Percentiles rank a stretch among this genome's conserved stretches.
Conservation (phyloP, 139 green algal species). For the Coelastrella sp. region DNA sequence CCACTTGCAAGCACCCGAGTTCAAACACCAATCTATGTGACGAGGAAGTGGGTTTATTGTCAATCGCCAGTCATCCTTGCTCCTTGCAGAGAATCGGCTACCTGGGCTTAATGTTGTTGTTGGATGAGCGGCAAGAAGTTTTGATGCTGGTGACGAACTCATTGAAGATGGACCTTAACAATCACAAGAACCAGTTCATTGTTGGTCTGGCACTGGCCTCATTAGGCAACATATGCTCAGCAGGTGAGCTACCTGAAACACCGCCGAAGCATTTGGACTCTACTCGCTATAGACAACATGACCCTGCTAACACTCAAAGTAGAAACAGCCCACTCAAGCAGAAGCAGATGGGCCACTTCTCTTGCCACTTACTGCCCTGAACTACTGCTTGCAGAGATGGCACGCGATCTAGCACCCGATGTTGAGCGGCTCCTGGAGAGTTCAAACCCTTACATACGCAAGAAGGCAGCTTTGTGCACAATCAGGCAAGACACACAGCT, state of each 20-base stretch:
- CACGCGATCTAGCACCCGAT: constrained; percentile 94
- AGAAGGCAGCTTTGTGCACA: constrained; percentile 95
- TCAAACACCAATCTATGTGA: too few species aligned
- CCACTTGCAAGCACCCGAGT: too few species aligned
- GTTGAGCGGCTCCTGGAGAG: constrained; percentile 87
- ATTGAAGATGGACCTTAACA: constrained; percentile 95
- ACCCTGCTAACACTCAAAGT: too few species aligned
- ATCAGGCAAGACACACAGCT: constrained; percentile 63
- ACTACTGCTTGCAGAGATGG: constrained; percentile 86
- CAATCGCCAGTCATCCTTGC: too few species aligned
- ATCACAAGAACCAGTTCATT: constrained; percentile 86
- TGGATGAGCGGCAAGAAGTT: constrained; percentile 98
- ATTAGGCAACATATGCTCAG: constrained; percentile 96
- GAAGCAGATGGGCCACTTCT: not conserved
- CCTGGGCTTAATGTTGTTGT: constrained; percentile 96
- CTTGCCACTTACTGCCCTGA: not conserved
- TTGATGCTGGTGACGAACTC: constrained; percentile 99
- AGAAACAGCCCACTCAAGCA: not conserved
- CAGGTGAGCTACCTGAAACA: too few species aligned
- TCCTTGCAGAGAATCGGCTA: constrained; percentile 95
- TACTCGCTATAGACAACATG: too few species aligned
- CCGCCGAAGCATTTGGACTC: too few species aligned
- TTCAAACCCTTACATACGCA: constrained; percentile 89
- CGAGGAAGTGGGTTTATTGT: too few species aligned
- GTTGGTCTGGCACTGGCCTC: constrained; percentile 93